Conservation (phyloP, 768 basidiomycete genomes). For the Sarcomyxa edulis region DNA sequence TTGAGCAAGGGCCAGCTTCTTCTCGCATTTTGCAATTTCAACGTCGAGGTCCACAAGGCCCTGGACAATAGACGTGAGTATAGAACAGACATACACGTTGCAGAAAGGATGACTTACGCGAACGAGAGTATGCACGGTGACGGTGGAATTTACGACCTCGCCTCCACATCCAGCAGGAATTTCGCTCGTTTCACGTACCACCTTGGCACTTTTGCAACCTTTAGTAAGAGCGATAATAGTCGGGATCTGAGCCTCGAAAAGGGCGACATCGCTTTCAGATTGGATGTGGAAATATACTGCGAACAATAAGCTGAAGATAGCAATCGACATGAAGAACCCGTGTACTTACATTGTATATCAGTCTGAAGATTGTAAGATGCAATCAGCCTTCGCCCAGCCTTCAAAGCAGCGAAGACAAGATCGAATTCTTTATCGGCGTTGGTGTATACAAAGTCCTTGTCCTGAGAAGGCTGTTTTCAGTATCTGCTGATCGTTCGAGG, state of each 20-base stretch:
- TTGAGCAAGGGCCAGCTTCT: slow-evolving; percentile 75
- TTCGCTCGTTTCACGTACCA: slow-evolving; percentile 59
- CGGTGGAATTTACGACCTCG: slow-evolving; percentile 66
- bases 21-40: slow-evolving; percentile 86
- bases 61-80: slow-evolving; percentile 30
- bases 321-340: background rate
- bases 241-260: slow-evolving; percentile 68
- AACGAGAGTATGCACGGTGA: slow-evolving; percentile 81
- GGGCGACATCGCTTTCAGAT: slow-evolving; percentile 50
- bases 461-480: slow-evolving; percentile 32
- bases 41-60: slow-evolving; percentile 86
- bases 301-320: slow-evolving; percentile 5
- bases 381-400: slow-evolving; percentile 77
- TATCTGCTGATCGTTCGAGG: too few species aligned
- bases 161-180: slow-evolving; percentile 89
- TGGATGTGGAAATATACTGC: slow-evolving; percentile 77
- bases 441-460: slow-evolving; percentile 52
- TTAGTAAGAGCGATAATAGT: slow-evolving; percentile 85
- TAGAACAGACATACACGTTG: background rate
- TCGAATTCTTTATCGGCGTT: slow-evolving; percentile 85
- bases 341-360: slow-evolving; percentile 69
- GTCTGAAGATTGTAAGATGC: slow-evolving; percentile 86
- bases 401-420: slow-evolving; percentile 74
- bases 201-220: slow-evolving; percentile 72
- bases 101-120: slow-evolving; percentile 44